phyloP scores from a whole-genome alignment of 2,329 filamentous ascomycete species.

The Paecilomyces sp. region DNA sequence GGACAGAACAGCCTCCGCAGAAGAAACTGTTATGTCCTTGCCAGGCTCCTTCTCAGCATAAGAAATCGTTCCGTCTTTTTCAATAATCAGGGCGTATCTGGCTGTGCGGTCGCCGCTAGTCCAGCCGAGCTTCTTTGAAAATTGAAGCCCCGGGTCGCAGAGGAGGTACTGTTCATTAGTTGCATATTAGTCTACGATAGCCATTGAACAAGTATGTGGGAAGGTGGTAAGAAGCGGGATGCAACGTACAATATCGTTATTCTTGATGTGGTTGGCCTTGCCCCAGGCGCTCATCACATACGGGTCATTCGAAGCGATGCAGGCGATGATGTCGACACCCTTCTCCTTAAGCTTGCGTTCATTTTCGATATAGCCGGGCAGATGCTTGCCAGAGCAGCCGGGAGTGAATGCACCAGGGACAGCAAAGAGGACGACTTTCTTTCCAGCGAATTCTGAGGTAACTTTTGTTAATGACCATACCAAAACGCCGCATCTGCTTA shows the following conservation, averaged over 20 bases:
- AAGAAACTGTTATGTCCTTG: not conserved
- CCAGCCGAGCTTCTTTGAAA: conserved; percentile 72
- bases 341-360: conserved; percentile 63
- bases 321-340: conserved; percentile 71
- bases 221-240: not conserved
- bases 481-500: not conserved
- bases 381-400: conserved; percentile 70
- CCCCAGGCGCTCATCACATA: conserved; percentile 84
- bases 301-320: conserved; percentile 74
- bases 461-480: not conserved
- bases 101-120: conserved; percentile 41
- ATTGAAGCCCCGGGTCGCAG: conserved; percentile 61
- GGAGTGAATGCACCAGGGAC: conserved; percentile 68
- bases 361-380: conserved; percentile 70
- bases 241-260: conserved; percentile 54
- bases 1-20: not conserved
- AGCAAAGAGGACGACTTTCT: not conserved
- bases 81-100: not conserved
- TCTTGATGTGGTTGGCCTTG: conserved; percentile 72
- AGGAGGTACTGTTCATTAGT: conserved; percentile 57
- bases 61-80: not conserved
- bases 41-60: not conserved
- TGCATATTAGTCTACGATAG: not conserved
- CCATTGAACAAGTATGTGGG: not conserved
- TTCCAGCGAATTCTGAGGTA: conserved; percentile 35